Percentiles rank a stretch among this genome's conserved stretches.
These are phyloP conservation scores for Leishmania gerbilli DNA, from an alignment of 208 protist genomes.

Conservation along the genomic window DNA sequence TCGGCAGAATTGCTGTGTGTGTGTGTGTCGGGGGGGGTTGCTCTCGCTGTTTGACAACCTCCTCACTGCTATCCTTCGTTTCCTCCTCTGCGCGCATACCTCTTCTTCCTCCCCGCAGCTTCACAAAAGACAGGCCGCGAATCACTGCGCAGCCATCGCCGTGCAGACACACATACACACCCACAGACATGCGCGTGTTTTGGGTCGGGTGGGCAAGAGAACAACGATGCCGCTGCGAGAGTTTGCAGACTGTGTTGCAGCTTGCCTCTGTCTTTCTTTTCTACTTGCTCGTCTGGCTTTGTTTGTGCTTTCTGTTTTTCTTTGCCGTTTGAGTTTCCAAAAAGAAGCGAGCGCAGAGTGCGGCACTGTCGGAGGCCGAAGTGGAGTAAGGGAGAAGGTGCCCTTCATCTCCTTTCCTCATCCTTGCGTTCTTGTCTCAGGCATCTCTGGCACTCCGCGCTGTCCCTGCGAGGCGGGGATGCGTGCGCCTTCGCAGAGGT, in stretches of 20 bases:
- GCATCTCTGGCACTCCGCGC: not conserved
- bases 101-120: not conserved
- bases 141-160: not conserved
- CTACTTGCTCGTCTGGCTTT: constrained; percentile 26
- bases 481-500: not conserved
- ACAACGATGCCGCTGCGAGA: not conserved
- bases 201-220: not conserved
- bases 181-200: not conserved
- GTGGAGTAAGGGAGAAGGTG: not conserved
- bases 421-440: not conserved
- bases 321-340: not conserved
- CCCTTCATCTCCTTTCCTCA: not conserved
- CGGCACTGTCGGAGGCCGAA: not conserved
- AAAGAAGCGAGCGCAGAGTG: not conserved
- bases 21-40: not conserved
- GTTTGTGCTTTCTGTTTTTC: constrained; percentile 27
- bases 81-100: not conserved
- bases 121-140: not conserved
- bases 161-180: not conserved
- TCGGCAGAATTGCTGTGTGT: not conserved
- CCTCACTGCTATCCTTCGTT: not conserved
- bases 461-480: not conserved
- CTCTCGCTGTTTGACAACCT: not conserved
- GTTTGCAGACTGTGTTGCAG: not conserved
- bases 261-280: not conserved